Conservation (phyloP, 1,284 basidiomycete species). For the Coniferiporia sulphurascens region DNA sequence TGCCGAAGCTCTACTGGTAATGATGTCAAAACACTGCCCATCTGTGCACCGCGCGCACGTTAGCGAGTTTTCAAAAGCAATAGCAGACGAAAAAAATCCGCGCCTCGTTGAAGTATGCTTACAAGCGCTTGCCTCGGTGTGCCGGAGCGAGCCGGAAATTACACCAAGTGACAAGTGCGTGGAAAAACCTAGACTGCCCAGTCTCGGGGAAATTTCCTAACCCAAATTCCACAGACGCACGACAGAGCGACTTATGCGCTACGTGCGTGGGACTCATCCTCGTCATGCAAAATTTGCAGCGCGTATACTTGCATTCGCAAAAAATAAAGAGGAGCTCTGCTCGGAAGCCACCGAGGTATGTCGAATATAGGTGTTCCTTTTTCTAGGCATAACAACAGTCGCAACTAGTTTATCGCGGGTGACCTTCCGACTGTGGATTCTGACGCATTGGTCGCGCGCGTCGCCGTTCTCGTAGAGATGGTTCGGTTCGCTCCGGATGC, state of each 20-base stretch:
- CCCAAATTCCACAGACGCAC: conserved; percentile 42
- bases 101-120: conserved; percentile 64
- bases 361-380: conserved; percentile 13
- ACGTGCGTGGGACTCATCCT: conserved; percentile 57
- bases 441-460: conserved; percentile 58
- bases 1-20: conserved; percentile 48
- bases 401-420: conserved; percentile 50
- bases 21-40: conserved; percentile 77
- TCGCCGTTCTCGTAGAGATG: conserved; percentile 73
- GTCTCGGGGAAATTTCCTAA: too few relatives aligned
- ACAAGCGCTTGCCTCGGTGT: conserved; percentile 70
- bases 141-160: conserved; percentile 52
- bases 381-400: conserved; percentile 7
- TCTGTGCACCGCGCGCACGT: conserved; percentile 72
- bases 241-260: conserved; percentile 59
- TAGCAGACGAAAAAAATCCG: conserved; percentile 60
- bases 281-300: conserved; percentile 87
- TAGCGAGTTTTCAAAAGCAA: conserved; percentile 66
- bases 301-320: conserved; percentile 64
- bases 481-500: conserved; percentile 64
- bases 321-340: conserved; percentile 49
- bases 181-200: neutral
- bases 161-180: conserved; percentile 65
- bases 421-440: conserved; percentile 47
- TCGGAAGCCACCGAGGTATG: conserved; percentile 61